A percentile compares a stretch with the other conserved stretches of the same genome.
Evolutionary conservation across 805 yeast species (phyloP).

Genomic region (Dipodascus geniculatus): DNA sequence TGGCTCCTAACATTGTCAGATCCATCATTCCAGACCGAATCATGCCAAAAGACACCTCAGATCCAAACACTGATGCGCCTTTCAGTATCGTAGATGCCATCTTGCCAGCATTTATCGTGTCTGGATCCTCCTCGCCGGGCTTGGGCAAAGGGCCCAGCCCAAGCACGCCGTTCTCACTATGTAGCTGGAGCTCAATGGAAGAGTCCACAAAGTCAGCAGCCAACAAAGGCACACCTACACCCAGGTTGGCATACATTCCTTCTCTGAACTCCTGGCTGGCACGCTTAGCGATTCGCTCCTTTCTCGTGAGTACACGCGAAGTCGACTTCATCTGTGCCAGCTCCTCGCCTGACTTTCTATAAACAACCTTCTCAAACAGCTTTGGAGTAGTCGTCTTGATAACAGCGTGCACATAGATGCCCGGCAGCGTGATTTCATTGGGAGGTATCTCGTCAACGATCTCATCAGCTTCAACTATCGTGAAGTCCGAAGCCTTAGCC

Average conservation of each 20-base stretch:
- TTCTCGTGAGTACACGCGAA: conserved; percentile 4
- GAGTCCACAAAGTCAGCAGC: conserved; percentile 32
- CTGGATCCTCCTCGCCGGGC: conserved; percentile 35
- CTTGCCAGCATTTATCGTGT: conserved; percentile 40
- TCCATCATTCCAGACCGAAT: conserved; percentile 37
- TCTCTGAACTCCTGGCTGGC: conserved; percentile 36
- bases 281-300: conserved; percentile 31
- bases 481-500: conserved; percentile 34
- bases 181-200: conserved; percentile 30
- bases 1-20: conserved; percentile 36
- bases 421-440: conserved; percentile 36
- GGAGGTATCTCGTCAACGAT: conserved; percentile 35
- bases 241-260: conserved; percentile 35
- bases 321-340: conserved; percentile 1
- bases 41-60: conserved; percentile 40
- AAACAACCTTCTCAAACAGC: conserved; percentile 29
- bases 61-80: conserved; percentile 39
- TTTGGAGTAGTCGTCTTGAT: conserved; percentile 33
- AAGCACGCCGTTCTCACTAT: conserved; percentile 38
- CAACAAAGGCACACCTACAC: conserved; percentile 41
- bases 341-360: conserved; percentile 7
- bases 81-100: conserved; percentile 36
- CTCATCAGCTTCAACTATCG: conserved; percentile 41
- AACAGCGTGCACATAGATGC: conserved; percentile 32
- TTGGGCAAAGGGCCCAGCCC: conserved; percentile 39